Evolutionary conservation across 1,284 basidiomycete species (phyloP).

Genomic region (Leccinum pachyderme): DNA sequence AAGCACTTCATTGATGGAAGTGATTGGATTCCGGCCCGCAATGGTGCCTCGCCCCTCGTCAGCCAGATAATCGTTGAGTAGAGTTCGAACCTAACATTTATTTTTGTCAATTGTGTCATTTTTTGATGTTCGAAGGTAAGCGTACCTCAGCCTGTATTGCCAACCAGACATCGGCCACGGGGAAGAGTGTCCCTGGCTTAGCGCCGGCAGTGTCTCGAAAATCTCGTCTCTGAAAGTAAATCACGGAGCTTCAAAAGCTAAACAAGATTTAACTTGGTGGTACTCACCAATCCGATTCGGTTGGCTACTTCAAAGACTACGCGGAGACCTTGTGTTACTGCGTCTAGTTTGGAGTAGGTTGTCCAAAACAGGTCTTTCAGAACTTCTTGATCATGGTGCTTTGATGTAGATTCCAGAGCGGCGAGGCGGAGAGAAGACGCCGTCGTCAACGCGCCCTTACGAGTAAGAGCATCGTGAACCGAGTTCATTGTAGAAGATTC

Average conservation of each 20-base stretch:
- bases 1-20: constrained; percentile 93
- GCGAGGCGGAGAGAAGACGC: constrained; percentile 65
- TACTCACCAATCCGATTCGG: constrained; percentile 79
- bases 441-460: constrained; percentile 32
- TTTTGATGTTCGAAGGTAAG: neutral
- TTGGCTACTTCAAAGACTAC: constrained; percentile 91
- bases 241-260: neutral
- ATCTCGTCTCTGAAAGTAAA: constrained; percentile 65
- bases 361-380: constrained; percentile 97
- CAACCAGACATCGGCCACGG: constrained; percentile 88
- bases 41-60: constrained; percentile 82
- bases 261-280: constrained; percentile 15
- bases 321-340: constrained; percentile 90
- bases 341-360: constrained; percentile 93
- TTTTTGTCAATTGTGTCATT: constrained; percentile 7
- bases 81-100: constrained; percentile 63
- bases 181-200: constrained; percentile 71
- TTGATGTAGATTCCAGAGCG: constrained; percentile 73
- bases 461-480: constrained; percentile 9
- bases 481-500: constrained; percentile 21
- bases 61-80: constrained; percentile 91
- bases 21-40: constrained; percentile 81
- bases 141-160: constrained; percentile 87
- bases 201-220: constrained; percentile 82
- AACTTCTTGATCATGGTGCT: constrained; percentile 80